Evolutionary conservation across 345 rosid species (phyloP), one percentile per base, ranked within the genome.

Genomic region (Isatis tinctoria): DNA sequence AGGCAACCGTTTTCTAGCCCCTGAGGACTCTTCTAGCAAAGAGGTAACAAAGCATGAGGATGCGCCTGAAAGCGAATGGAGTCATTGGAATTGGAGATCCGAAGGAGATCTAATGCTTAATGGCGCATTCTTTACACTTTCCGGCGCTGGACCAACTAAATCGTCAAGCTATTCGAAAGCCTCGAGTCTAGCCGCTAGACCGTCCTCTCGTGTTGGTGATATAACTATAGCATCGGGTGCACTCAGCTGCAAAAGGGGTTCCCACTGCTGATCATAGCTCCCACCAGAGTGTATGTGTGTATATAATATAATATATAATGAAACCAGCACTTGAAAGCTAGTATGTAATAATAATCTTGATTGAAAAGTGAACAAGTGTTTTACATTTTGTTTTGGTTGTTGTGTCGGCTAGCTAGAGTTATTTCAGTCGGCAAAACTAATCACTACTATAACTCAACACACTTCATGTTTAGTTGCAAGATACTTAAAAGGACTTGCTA

Each of bases 31-130:
- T 52, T 62, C 16, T 75, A 85, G 84, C 84, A 90, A 90, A 85
- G 94, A 90, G 90, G 96, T 89, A 14, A 90, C 97, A 14, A 90
- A 90, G 62, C 88, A 87, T 13, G 97, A 90, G 64, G 88, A 87
- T 74, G 94, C 97, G 1, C 87, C 94, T 0, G 72, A 75, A 43
- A 80, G 86, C 10, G 86, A 90, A 51, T 90, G 94, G 94, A 85
- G 37, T 70, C 24, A 32, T 5, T 90, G 97, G 97, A 90, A 90
- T 65, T 88, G 97, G 97, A 83, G 94, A 72, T 87, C 94, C 0
- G 87, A 90, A 65, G 92, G 94, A 45, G 94, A 90, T 75, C 48
- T 87, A 10, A 12, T 88, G 82, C 48, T 87, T 56, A 90, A 90
- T 26, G 97, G 97, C 0, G 97, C 97, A 2, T 90, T 85, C 73